Base-by-base conservation (phyloP, 164 flowering plant species). In the Annona squamosa region DNA sequence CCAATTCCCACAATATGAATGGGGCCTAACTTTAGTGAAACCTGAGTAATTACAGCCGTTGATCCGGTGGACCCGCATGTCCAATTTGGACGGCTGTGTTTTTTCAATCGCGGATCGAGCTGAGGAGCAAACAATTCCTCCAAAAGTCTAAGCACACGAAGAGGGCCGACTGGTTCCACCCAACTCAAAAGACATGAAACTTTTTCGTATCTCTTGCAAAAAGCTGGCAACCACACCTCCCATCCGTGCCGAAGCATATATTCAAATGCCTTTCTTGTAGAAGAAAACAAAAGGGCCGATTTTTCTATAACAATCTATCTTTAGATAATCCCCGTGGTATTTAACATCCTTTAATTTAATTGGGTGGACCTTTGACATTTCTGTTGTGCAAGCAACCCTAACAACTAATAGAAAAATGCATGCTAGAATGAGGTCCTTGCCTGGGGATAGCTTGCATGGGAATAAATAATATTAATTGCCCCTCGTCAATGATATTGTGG, bases 121-220 rank as follows among this genome's bases (percentile, higher is more conserved):
- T 16, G 59, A 52, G 59, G 59, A 52, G 0, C 13, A 52, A 52
- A 52, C 13, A 52, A 16, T 10, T 10, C 13, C 59, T 26, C 37
- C 37, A 26, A 26, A 26, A 1, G 37, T 26, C 37, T 26, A 66
- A 66, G 46, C 46, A 42, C 45, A 4, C 16, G 9, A 66, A 66
- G 43, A 66, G 68, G 45, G 16, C 76, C 13, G 73, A 70, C 71
- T 57, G n/a, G 63, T 71, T 71, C 63, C 52, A 65, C 71, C 71
- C 62, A 77, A 69, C 75, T 72, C 74, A 71, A 74, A 79, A 79
- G 68, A 16, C 68, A 42, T 9, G 17, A 44, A 66, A 46, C 67
- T 64, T 64, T 26, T 64, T 64, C 67, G 42, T 12, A 64, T 64
- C 67, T 4, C 67, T 64, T 9, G 37, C 45, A 64, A 26, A 64